phyloP scores from a whole-genome alignment of 2,329 filamentous ascomycete genomes.

The Ceratocystis lukuohia region DNA sequence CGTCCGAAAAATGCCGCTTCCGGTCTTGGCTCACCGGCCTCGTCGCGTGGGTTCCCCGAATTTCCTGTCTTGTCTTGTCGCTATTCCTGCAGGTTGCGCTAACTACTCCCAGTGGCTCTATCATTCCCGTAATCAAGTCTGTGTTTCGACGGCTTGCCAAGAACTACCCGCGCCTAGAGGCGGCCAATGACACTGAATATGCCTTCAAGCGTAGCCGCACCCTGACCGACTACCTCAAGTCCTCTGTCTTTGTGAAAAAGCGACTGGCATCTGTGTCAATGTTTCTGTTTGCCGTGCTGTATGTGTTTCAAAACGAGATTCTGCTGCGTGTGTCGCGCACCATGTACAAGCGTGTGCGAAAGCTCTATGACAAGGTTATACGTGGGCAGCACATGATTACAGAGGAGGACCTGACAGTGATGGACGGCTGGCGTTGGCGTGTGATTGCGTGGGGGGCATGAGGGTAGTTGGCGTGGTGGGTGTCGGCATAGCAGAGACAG shows the following conservation, averaged over 20 bases:
- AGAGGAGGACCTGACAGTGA: conserved; percentile 34
- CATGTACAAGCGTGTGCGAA: conserved; percentile 33
- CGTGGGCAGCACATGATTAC: conserved; percentile 32
- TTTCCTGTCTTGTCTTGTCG: conserved; percentile 18
- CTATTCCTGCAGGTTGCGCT: conserved; percentile 19
- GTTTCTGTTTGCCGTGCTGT: conserved; percentile 43
- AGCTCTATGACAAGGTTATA: background rate
- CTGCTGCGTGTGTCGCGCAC: conserved; percentile 41
- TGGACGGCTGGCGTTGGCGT: conserved; percentile 45
- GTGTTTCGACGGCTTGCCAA: conserved; percentile 14
- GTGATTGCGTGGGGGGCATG: conserved; percentile 34
- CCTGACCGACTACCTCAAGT: conserved; percentile 37
- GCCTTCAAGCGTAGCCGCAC: conserved; percentile 40
- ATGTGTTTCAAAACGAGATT: conserved; percentile 47
- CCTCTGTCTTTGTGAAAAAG: conserved; percentile 32
- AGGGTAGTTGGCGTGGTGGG: background rate
- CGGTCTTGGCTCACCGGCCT: conserved; percentile 19
- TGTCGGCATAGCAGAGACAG: background rate
- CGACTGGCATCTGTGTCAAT: conserved; percentile 37
- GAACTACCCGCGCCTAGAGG: conserved; percentile 9
- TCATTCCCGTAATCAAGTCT: conserved; percentile 17
- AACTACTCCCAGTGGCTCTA: conserved; percentile 18
- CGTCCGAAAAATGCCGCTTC: conserved; percentile 19
- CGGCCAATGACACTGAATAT: conserved; percentile 41
- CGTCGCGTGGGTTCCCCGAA: conserved; percentile 19